Evolutionary conservation across 1,139 yeast species (phyloP), one percentile per base, ranked within the genome.

Genomic region (Keqinozyma sinolaborantium): DNA sequence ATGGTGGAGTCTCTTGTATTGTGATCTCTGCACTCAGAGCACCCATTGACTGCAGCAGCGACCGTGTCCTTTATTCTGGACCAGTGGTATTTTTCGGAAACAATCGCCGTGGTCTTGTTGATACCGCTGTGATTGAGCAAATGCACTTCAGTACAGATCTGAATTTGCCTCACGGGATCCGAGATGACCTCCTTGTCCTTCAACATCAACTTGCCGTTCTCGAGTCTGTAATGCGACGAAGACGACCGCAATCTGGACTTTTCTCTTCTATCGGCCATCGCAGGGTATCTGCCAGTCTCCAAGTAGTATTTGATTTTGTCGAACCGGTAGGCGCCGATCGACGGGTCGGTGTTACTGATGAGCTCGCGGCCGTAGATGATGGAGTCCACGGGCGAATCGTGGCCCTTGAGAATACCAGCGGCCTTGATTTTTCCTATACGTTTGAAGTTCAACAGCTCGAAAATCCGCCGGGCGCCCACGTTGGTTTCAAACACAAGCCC

Each of bases 401-500:
- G 83, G 25, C 95, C 95, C 53, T 85, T 85, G 40, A 92, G 65
- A 36, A 85, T 78, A 10, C 95, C 97, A 5, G 96, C 95, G 15
- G 85, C 79, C 44, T 83, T 82, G 27, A 92, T 68, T 31, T 83
- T 70, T 1, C 97, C 97, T 7, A 87, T 69, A 37, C 87, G 64
- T 46, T 77, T 77, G 60, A 90, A 92, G 44, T 82, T 81, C 27
- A 83, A 67, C n/a, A 79, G 67, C 47, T 87, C 95, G 67, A 92
- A 76, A 25, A 92, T 79, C 41, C 81, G 65, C 42, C 90, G 67
- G 2, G 95, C 92, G 2, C 95, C 83, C 16, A 77, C 78, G 50
- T 92, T 90, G 4, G 95, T 80, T 45, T 87, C 97, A 57, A 87
- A 92, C 3, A 92, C 90, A 32, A 92, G 64, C 42, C 90, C 87